Evolutionary conservation across 2,329 filamentous ascomycete genomes (phyloP), one percentile per base, ranked within the genome.

Genomic region (Clarireedia paspali): DNA sequence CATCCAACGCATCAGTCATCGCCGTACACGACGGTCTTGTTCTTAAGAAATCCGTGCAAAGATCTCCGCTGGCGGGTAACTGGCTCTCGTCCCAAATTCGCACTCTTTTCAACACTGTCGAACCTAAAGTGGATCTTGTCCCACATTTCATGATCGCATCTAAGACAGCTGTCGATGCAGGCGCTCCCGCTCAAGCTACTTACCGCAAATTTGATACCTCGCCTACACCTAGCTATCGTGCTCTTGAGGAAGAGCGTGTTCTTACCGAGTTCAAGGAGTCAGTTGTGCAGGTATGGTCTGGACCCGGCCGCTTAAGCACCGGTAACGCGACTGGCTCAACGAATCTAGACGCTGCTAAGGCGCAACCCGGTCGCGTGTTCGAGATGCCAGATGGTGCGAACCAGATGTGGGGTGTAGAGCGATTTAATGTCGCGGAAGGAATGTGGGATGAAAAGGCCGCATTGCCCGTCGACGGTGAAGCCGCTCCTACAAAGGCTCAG

Each of bases 311-410:
- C 59, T 83, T 90, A 65, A 71, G 60, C 57, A 70, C 68, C 63
- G 69, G 64, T 42, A 71, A 72, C 44, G 73, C 71, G 63, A 80
- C 74, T 23, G 83, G 85, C 39, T 64, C 74, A 26, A 73, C 75
- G 5, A 95, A 92, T 69, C 84, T 94, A 68, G 91, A 96, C 44
- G 77, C 83, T 48, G 85, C 85, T 57, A 85, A 82, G 69, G 78
- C 74, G 46, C 83, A 85, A 61, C 89, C 90, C 0, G 89, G 89
- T 42, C 86, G 90, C 52, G 88, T 94, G 10, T 99, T 96, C 67
- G 94, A 99, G 75, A 94, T 99, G 81, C 94, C 94, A 9, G 90
- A 97, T 69, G 94, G 94, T 50, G 91, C 87, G 75, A 99, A 97
- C 75, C 89, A 95, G 71, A 87, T 96, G 73, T 99, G 96, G 77